Base-by-base conservation (phyloP, 169 alveolate species). In the Cyclospora cayetanensis region DNA sequence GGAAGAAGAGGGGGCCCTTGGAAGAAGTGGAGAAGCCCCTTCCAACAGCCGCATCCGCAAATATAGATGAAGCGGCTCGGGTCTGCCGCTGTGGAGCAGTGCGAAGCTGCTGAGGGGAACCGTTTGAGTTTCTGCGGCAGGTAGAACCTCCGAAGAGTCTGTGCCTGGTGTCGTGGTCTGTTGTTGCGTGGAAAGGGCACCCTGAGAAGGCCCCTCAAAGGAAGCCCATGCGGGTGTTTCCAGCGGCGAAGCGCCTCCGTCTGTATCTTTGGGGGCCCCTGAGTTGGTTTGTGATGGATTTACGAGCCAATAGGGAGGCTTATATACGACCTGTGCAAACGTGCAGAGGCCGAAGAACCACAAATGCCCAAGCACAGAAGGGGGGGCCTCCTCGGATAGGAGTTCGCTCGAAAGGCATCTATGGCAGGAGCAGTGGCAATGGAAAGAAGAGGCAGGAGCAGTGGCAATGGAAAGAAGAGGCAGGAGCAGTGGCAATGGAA, bases 301-400 rank as follows among this genome's bases (percentile, higher is more conserved):
- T 1, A n/a, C 43, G 7, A 68, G 50, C 80, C 80, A 68, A 20
- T 68, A 34, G 37, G 80, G 80, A 46, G 80, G 80, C n/a, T 68
- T 68, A 4, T 31, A 68, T 29, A 68, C 80, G 22, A 68, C 80
- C 80, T 68, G 12, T 34, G 27, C 29, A 3, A 18, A 63, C 20
- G 35, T 4, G 68, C 25, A 39, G 74, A 63, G 74, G 31, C 74
- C 5, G 25, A 4, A 1, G 76, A n/a, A n/a, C n/a, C n/a, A n/a
- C n/a, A n/a, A n/a, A n/a, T n/a, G n/a, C n/a, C n/a, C n/a, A n/a
- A n/a, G n/a, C n/a, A n/a, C n/a, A n/a, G n/a, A n/a, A n/a, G n/a
- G n/a, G n/a, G n/a, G n/a, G n/a, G n/a, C n/a, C n/a, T n/a, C n/a
- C n/a, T n/a, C n/a, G n/a, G n/a, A n/a, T n/a, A n/a, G n/a, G n/a